phyloP scores from a whole-genome alignment of 1,139 yeast genomes.

The Saccharomyces pastorianus region DNA sequence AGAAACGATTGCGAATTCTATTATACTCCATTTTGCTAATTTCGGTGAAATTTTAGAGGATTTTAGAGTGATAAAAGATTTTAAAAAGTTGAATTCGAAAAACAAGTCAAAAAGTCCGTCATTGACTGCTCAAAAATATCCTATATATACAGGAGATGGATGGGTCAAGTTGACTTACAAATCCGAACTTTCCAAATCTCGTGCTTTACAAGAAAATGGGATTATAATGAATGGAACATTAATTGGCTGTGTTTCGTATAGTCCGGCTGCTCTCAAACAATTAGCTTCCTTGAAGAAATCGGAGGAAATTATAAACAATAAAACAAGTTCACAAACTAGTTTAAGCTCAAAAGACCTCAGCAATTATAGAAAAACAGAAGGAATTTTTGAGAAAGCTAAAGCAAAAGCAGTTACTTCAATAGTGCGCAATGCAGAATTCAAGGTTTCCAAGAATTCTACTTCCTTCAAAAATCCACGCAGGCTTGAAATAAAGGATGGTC shows the following conservation, averaged over 20 bases:
- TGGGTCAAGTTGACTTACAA: constrained; percentile 83
- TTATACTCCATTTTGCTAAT: constrained; percentile 64
- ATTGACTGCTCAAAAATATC: constrained; percentile 22
- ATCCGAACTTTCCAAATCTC: constrained; percentile 60
- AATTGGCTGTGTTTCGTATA: constrained; percentile 67
- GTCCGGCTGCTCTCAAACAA: constrained; percentile 50
- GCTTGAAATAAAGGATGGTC: constrained; percentile 3
- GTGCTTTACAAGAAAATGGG: constrained; percentile 78
- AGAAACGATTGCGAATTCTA: constrained; percentile 53
- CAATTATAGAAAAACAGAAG: neutral
- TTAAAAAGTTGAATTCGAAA: constrained; percentile 8
- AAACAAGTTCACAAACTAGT: neutral
- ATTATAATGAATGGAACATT: constrained; percentile 57
- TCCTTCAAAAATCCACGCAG: constrained; percentile 16
- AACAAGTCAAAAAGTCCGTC: constrained; percentile 4
- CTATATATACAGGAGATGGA: constrained; percentile 74
- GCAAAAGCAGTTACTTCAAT: neutral
- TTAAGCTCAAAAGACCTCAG: neutral
- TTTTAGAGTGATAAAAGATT: constrained; percentile 38
- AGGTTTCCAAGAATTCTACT: constrained; percentile 17
- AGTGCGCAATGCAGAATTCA: neutral
- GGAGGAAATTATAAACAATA: neutral
- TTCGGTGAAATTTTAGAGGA: constrained; percentile 75
- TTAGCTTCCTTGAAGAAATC: constrained; percentile 36
- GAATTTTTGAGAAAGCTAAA: neutral